Percentiles rank a stretch among this genome's conserved stretches.
These are phyloP conservation scores for Cercis canadensis DNA, from an alignment of 306 rosid genomes.

Conservation along the genomic window DNA sequence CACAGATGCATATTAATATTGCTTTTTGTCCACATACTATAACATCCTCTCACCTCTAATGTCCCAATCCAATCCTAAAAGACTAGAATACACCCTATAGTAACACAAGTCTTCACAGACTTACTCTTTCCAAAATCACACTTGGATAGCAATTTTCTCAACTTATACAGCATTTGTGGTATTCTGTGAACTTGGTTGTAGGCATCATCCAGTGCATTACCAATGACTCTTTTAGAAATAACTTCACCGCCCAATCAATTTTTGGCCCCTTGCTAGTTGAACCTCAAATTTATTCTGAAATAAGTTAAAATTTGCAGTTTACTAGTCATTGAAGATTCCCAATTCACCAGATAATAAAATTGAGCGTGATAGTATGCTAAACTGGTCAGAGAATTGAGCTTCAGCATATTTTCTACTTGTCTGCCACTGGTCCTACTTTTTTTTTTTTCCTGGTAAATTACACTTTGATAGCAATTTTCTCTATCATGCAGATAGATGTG, in stretches of 20 bases:
- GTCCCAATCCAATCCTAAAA: too few relatives aligned
- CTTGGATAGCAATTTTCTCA: too few relatives aligned
- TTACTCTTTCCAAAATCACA: too few relatives aligned
- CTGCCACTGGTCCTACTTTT: background rate
- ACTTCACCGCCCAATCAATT: too few relatives aligned
- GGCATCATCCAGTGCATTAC: background rate
- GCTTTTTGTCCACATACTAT: too few relatives aligned
- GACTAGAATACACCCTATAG: too few relatives aligned
- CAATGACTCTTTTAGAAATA: background rate
- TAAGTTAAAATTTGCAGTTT: conserved; percentile 24
- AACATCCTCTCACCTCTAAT: too few relatives aligned
- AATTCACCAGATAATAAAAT: conserved; percentile 33
- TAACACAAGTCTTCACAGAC: too few relatives aligned
- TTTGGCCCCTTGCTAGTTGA: conserved; percentile 18
- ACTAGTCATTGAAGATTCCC: too few relatives aligned
- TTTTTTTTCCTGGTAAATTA: conserved; percentile 1
- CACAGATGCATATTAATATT: too few relatives aligned
- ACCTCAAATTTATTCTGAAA: too few relatives aligned
- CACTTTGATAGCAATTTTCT: conserved; percentile 16
- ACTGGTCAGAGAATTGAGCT: conserved; percentile 17
- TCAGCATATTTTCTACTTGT: background rate
- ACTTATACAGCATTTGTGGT: too few relatives aligned
- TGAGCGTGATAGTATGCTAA: conserved; percentile 19
- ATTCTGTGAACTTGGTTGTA: conserved; percentile 5
- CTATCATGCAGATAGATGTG: conserved; percentile 80